Evolutionary conservation across 179 eudicot genomes (phyloP), one percentile per base, ranked within the genome.

Genomic region (Vitellaria paradoxa): DNA sequence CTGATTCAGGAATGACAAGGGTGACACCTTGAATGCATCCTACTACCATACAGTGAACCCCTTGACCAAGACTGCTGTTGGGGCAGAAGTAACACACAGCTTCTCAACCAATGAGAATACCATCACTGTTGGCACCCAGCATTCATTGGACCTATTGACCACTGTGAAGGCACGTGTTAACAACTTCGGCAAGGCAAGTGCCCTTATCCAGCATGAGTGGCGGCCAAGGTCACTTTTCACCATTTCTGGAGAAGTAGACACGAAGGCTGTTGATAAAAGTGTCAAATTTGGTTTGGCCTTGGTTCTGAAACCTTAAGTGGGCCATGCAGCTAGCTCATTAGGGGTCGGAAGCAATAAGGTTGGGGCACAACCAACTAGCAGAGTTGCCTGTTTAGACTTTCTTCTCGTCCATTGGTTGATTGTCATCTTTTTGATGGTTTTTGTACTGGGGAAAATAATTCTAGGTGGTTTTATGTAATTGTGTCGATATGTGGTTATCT

Each of bases 271-370:
- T 60, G 94, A 94, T 74, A 92, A 92, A 30, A 83, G 87, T 49
- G 91, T 97, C 5, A 94, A 92, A 88, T 86, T 92, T 76, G 98
- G 98, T 18, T 74, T 94, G 76, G 97, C 97, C 30, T 77, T 92
- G 85, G 96, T 94, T 53, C 89, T 94, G 74, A 94, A 92, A 84
- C 97, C 97, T 10, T 92, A 85, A 87, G 74, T 11, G 17, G 30
- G 53, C 55, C 55, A 57, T 42, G 18, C 62, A 49, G 37, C 37
- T 30, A 30, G 73, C 70, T 80, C 24, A 13, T 75, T 62, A 63
- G 60, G 45, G 21, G 23, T 21, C 9, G 37, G 79, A 57, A 17
- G 45, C 21, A 77, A 77, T 59, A 65, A 50, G 23, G 66, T 46
- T 30, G 37, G 37, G 65, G 67, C 67, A 59, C n/a, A 17, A 68